Base-by-base conservation (phyloP, 768 basidiomycete species). In the Kwoniella mangroviensis region DNA sequence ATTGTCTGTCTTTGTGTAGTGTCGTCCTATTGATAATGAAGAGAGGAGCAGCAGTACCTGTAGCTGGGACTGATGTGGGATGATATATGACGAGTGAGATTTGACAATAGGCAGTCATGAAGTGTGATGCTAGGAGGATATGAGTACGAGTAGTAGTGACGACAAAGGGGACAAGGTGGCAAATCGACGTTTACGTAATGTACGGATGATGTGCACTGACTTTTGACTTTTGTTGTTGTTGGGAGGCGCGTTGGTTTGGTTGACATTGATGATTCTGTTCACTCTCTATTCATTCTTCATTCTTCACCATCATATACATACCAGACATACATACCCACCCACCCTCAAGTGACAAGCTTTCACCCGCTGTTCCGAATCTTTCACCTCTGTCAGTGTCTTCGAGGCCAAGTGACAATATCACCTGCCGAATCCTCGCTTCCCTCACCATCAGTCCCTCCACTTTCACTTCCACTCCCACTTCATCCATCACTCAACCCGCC, bases 191-290 rank as follows among this genome's bases (percentile, higher is more conserved):
- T 62, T 70, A 65, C 69, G 63, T 61, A 64, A 63, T 19, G n/a
- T 22, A 12, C 5, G n/a, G 45, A 58, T 40, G 41, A 56, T 57
- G 53, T 54, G n/a, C 53, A 51, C 40, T 58, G 43, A 52, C 21
- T 52, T 34, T 40, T 59, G 45, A 60, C 45, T 49, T 49, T 49
- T 49, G 45, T 49, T 49, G 45, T 49, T 49, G 45, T 5, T 64
- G 51, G 51, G 68, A 70, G 63, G 68, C 68, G 68, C 68, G 68
- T 70, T 21, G 12, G 19, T 13, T 41, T 54, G 40, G 53, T 65
- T 34, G 19, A 19, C 19, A 19, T 42, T 51, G 19, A 17, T 62
- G 40, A 17, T 22, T 7, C 6, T n/a, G n/a, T n/a, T n/a, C n/a
- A n/a, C n/a, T n/a, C 21, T 40, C n/a, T 28, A 19, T 42, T 51